Evolutionary conservation across 2,329 filamentous ascomycete species (phyloP), one percentile per base, ranked within the genome.

Genomic region (Ophidiomyces ophidiicola): DNA sequence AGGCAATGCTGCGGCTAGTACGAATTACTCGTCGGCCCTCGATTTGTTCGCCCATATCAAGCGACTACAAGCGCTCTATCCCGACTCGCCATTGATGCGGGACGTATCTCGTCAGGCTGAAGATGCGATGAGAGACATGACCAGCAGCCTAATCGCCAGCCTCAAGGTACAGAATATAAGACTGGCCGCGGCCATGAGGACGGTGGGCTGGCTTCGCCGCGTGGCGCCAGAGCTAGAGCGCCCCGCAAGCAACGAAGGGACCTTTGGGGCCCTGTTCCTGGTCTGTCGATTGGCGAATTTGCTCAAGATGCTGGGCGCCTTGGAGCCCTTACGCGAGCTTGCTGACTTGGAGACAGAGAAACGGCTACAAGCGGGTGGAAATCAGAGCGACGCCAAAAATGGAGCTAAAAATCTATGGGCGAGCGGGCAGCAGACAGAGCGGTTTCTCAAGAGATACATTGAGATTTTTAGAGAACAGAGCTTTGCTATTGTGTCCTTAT

Each of bases 391-490:
- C n/a, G 34, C 44, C 8, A 12, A 44, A 3, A 45, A 43, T 29
- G 44, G 20, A 20, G 23, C 38, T 7, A 46, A 44, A 5, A 50
- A 46, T 20, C 44, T 51, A 2, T 63, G 59, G 60, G 57, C 58
- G 0, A 54, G 76, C 1, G 88, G 88, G 0, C 86, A 93, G 53
- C 90, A 96, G 58, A 94, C 87, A 1, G 90, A 96, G 59, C 74
- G 86, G 36, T 98, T 86, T 53, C 66, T 98, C 30, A 98, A 96
- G 60, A 75, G 87, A 33, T 98, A 93, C 60, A 83, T 98, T 51
- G 90, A 98, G 57, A 86, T 98, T 19, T 96, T 96, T 58, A 81
- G 90, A 37, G 90, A 98, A 61, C 90, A 98, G 60, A 94, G 84
- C 56, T 98, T 98, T 58, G 82, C 80, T 30, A 93, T 96, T 44